Base-by-base conservation (phyloP, 306 rosid genomes). In the Sophora flavescens region DNA sequence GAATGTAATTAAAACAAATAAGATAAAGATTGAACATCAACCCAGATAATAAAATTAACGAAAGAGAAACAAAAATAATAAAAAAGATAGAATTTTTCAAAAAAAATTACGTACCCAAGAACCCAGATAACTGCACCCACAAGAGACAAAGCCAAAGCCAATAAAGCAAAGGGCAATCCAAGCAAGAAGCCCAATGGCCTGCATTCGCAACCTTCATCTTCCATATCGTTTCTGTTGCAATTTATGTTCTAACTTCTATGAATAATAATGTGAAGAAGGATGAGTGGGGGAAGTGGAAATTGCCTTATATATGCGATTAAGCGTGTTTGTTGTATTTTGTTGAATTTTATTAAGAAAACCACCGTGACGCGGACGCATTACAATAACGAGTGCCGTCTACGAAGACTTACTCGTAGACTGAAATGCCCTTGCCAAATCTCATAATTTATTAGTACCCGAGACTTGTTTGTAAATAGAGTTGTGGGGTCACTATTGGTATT, bases 181-280 rank as follows among this genome's bases (percentile, higher is more conserved):
- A 93, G 41, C 74, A 91, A 80, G 87, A 93, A 91, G 26, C 97
- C 98, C 51, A 91, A 74, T 10, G 97, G 97, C 79, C 90, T 89
- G 84, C 98, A 93, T 65, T 81, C 90, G 81, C 97, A 92, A 66
- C 52, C 81, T 8, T 69, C 62, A 4, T 81, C 95, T 77, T 73
- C 92, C 91, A 87, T 88, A 33, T 75, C 15, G 5, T 38, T 45
- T 57, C 3, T 63, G 0, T 2, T 39, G 58, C 47, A 7, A 68
- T 47, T 47, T 9, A n/a, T 8, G 10, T 22, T 67, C 2, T 22
- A 22, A 22, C 22, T 22, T 22, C 22, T 50, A 3, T 16, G 57
- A 44, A 82, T 22, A 22, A 22, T 22, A 22, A 22, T 39, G 35
- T 48, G 66, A 11, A 65, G 15, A 68, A 50, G 14, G 22, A 38